A percentile compares a stretch with the other conserved stretches of the same genome.
phyloP scores from a whole-genome alignment of 2,329 filamentous ascomycete genomes.

The Cercospora sojina region DNA sequence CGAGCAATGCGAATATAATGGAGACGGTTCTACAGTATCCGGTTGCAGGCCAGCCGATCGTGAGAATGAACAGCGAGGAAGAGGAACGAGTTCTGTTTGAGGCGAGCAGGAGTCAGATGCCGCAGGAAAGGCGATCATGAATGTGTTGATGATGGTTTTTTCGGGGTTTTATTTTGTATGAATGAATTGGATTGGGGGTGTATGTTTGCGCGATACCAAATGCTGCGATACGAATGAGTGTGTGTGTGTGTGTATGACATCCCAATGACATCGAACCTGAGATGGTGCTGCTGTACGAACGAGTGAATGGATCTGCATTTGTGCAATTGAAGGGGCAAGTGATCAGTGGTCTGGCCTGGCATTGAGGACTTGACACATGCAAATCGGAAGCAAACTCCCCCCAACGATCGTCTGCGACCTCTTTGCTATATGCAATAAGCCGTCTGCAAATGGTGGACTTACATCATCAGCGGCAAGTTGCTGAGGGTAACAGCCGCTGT shows the following conservation, averaged over 20 bases:
- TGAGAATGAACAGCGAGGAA: background rate
- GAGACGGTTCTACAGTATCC: slow-evolving; percentile 4
- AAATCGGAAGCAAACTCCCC: too few species aligned
- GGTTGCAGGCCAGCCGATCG: background rate
- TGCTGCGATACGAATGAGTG: background rate
- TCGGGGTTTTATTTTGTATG: background rate
- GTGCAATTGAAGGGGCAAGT: too few species aligned
- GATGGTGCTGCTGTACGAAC: too few species aligned
- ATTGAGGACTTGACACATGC: too few species aligned
- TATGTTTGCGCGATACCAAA: background rate
- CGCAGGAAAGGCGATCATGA: background rate
- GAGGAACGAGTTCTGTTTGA: background rate
- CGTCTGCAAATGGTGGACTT: too few species aligned
- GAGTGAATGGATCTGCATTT: too few species aligned
- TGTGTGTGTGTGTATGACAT: background rate
- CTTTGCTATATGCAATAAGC: too few species aligned
- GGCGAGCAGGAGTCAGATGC: background rate
- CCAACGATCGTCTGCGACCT: too few species aligned
- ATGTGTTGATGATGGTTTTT: background rate
- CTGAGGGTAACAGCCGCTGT: too few species aligned
- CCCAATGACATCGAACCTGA: too few species aligned
- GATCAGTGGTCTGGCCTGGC: too few species aligned
- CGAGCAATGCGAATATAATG: slow-evolving; percentile 5
- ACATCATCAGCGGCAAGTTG: too few species aligned
- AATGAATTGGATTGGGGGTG: background rate